Evolutionary conservation across 1,139 yeast species (phyloP).

Genomic region (Suhomyces ambrosiae): DNA sequence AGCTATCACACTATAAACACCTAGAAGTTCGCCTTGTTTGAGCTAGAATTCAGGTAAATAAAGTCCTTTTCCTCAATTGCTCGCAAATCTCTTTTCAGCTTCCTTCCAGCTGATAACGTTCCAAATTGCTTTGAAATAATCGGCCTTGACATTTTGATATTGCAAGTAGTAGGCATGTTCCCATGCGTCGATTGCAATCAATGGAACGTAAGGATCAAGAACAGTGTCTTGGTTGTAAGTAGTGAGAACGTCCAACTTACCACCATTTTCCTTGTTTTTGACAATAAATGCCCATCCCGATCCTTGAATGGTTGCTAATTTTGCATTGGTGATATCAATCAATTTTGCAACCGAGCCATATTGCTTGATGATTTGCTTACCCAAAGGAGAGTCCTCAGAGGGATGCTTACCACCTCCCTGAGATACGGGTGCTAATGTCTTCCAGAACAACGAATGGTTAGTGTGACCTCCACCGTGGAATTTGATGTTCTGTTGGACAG

Average conservation of each 20-base stretch:
- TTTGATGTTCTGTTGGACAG: slow-evolving; percentile 41
- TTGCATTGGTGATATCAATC: slow-evolving; percentile 39
- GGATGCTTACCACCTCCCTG: slow-evolving; percentile 48
- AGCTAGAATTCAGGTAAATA: too few species aligned
- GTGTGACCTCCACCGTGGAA: slow-evolving; percentile 51
- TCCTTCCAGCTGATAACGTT: slow-evolving; percentile 52
- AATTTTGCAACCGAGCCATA: slow-evolving; percentile 46
- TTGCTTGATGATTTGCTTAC: slow-evolving; percentile 37
- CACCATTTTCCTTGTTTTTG: slow-evolving; percentile 44
- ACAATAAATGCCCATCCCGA: slow-evolving; percentile 54
- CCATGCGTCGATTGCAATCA: slow-evolving; percentile 54
- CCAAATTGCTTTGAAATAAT: slow-evolving; percentile 52
- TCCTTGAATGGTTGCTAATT: slow-evolving; percentile 50
- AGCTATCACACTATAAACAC: not conserved
- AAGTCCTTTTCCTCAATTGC: too few species aligned
- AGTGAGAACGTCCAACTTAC: slow-evolving; percentile 42
- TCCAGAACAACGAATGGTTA: slow-evolving; percentile 49
- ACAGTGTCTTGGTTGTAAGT: slow-evolving; percentile 52
- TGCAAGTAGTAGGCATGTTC: slow-evolving; percentile 55
- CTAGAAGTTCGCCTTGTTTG: too few species aligned
- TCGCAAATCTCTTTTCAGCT: slow-evolving; percentile 40
- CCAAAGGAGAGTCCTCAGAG: slow-evolving; percentile 32
- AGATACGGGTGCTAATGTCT: slow-evolving; percentile 43
- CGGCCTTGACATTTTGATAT: slow-evolving; percentile 50
- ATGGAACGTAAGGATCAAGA: slow-evolving; percentile 42